Evolutionary conservation across 2,329 filamentous ascomycete genomes (phyloP).

Genomic region (Ophiocordyceps camponoti-saundersi): DNA sequence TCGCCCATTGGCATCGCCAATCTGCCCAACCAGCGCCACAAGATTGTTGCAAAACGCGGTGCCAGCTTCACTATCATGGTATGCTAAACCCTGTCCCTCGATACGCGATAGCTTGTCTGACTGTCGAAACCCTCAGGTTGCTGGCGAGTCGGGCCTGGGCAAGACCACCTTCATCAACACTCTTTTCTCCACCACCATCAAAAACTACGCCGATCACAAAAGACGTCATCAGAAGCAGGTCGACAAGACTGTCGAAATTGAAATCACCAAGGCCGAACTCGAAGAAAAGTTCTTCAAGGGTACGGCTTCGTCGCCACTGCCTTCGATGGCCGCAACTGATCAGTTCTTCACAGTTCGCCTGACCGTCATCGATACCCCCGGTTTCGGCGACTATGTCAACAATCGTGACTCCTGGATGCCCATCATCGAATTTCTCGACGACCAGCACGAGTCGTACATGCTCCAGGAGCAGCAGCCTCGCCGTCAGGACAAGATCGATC

Average conservation of each 20-base stretch:
- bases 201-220: conserved; percentile 99
- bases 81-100: conserved; percentile 6
- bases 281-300: conserved; percentile 99
- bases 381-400: conserved; percentile 99
- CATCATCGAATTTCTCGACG: conserved; percentile 98
- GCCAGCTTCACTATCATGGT: conserved; percentile 99
- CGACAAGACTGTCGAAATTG: conserved; percentile 99
- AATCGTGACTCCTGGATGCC: conserved; percentile 99
- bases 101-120: not conserved
- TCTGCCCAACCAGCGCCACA: conserved; percentile 57
- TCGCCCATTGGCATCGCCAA: conserved; percentile 61
- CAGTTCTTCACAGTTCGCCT: conserved; percentile 54
- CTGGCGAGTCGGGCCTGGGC: conserved; percentile 93
- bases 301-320: conserved; percentile 24
- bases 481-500: conserved; percentile 96
- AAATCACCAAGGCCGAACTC: conserved; percentile 98
- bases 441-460: conserved; percentile 99
- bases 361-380: conserved; percentile 96
- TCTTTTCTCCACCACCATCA: conserved; percentile 98
- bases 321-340: conserved; percentile 1
- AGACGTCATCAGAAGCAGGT: conserved; percentile 98
- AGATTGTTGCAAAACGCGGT: conserved; percentile 68
- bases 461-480: conserved; percentile 98
- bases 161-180: conserved; percentile 99
- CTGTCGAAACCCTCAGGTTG: conserved; percentile 44